Evolutionary conservation across 495 filamentous ascomycete genomes (phyloP), one percentile per base, ranked within the genome.

Genomic region (Penicillium argentinense): DNA sequence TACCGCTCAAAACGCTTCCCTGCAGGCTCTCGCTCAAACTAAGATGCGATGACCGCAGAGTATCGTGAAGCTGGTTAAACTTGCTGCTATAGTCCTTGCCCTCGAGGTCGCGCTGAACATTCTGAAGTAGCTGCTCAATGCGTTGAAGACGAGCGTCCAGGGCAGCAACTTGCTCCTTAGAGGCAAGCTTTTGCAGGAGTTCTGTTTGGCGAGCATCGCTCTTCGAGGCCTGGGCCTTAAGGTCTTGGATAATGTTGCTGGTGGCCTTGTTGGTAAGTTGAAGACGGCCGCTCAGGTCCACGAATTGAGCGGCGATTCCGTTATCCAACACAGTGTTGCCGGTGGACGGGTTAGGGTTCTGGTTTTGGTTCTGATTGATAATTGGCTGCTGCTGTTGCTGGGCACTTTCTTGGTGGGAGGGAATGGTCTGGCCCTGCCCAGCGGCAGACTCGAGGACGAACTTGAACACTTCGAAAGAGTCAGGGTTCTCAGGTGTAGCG

Each of bases 391-490:
- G 62, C 32, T 70, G 52, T 43, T 63, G 61, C 23, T 71, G 57
- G 19, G 63, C 9, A n/a, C 22, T 51, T 21, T 47, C 53, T 45
- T 45, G 63, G 55, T 45, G 54, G 49, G 52, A 62, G 57, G 18
- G 67, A 47, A 25, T 59, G 64, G 45, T 68, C 55, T 52, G 63
- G 62, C 34, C 69, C 60, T 53, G 67, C 63, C 40, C 66, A 40
- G 42, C 51, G 39, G 62, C 55, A 25, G 68, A 80, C 59, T 82
- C 77, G 26, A 91, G 75, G 27, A 87, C 70, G 57, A 97, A 81
- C 56, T 92, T 95, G 75, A 90, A 92, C 49, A 93, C 65, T 67
- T 98, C 93, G 62, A 96, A 96, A 21, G 89, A 95, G 64, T 98
- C 93, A 0, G 93, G 89, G 53, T 80, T 91, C 48, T 97, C 91